Evolutionary conservation across 495 filamentous ascomycete species (phyloP), one percentile per base, ranked within the genome.

Genomic region (Ascobolus immersus): DNA sequence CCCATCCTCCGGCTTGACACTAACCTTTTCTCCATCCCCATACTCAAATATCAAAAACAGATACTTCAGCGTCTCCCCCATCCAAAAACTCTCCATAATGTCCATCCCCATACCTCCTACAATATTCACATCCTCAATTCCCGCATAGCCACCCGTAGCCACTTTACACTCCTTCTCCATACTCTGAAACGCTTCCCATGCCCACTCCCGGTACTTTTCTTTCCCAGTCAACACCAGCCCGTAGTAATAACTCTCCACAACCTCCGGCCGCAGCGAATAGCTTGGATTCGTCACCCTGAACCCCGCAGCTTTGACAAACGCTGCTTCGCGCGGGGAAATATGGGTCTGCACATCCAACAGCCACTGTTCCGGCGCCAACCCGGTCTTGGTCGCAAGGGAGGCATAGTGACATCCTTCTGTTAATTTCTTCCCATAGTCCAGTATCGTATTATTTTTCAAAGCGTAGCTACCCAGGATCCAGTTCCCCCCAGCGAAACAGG

Each of bases 1-100:
- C 32, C 62, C 42, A 37, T 77, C 71, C 24, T 51, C 52, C n/a
- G n/a, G n/a, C n/a, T n/a, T n/a, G 4, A 56, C 53, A 31, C 68
- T 53, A 14, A 78, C 65, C 49, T 78, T 71, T 59, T 64, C 77
- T n/a, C 9, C 28, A 12, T 54, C 55, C 3, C 58, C 55, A 38
- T 52, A 56, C 13, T 62, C 56, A 34, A 72, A 65, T 33, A 75
- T 69, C 36, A 90, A 44, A 48, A 77, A 89, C 17, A 60, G 55
- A 53, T 90, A 92, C 58, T 92, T 92, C 45, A 89, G 39, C 33
- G 82, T 75, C 56, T 92, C 80, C 1, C 80, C 80, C 48, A 86
- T 82, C 54, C 77, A 69, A 57, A 89, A 91, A 43, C 74, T 82
- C 56, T 91, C 80, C 59, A 82, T 73, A 45, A 70, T 69, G n/a